Percentiles rank a stretch among this genome's conserved stretches.
Conservation (phyloP, 2,329 filamentous ascomycete species). For the Aspergillus oerlinghausenensis region DNA sequence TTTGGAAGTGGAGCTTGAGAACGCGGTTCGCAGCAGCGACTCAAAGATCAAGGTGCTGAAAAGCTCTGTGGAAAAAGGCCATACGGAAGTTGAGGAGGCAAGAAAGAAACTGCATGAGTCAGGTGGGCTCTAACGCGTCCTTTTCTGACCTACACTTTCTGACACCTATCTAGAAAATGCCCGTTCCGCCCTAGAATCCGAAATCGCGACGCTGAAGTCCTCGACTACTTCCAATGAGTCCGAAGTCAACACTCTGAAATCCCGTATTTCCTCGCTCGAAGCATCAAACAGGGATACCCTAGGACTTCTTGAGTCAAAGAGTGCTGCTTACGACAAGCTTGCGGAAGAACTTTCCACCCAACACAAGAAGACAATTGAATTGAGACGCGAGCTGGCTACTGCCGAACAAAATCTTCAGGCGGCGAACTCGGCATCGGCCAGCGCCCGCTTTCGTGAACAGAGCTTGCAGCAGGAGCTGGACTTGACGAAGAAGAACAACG, state of each 20-base stretch:
- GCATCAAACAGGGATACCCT: constrained; percentile 88
- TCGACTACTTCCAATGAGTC: constrained; percentile 63
- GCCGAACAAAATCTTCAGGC: constrained; percentile 81
- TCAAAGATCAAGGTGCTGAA: constrained; percentile 78
- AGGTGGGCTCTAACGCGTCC: constrained; percentile 50
- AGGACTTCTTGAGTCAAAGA: constrained; percentile 84
- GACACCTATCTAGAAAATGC: constrained; percentile 59
- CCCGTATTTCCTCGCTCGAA: constrained; percentile 81
- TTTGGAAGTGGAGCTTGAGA: constrained; percentile 88
- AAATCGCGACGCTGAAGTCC: constrained; percentile 73
- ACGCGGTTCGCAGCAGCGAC: constrained; percentile 77
- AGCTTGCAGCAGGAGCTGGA: constrained; percentile 86
- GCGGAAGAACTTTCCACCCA: constrained; percentile 82
- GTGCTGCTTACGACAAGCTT: constrained; percentile 76
- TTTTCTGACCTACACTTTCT: constrained; percentile 8
- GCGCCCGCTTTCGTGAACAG: constrained; percentile 85
- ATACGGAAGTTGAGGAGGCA: constrained; percentile 77
- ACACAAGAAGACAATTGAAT: constrained; percentile 79
- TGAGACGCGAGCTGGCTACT: constrained; percentile 74
- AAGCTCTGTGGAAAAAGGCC: constrained; percentile 72
- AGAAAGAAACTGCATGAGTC: constrained; percentile 76
- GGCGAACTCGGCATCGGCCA: constrained; percentile 72
- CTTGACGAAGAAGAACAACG: constrained; percentile 79
- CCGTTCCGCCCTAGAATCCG: constrained; percentile 70
- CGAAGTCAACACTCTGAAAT: constrained; percentile 68